Base-by-base conservation (phyloP, 306 rosid genomes). In the Geum urbanum region DNA sequence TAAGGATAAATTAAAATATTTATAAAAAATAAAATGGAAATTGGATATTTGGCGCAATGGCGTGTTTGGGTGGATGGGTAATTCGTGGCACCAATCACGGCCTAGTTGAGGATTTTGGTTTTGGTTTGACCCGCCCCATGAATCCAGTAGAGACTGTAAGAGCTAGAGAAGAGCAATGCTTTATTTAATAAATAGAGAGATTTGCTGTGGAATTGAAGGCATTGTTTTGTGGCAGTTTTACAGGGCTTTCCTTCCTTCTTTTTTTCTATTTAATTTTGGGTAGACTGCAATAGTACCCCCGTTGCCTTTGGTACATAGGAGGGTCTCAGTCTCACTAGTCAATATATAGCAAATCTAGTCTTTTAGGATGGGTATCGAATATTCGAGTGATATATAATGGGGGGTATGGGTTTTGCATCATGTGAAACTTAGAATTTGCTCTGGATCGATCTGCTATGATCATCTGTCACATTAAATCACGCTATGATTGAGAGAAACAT, bases 1-100 rank as follows among this genome's bases (percentile, higher is more conserved):
- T 53, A 20, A 47, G 15, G 8, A 1, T 73, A 2, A 20, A n/a
- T 44, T 6, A 32, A 51, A 45, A 57, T 24, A 54, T 14, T 1
- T 52, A n/a, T n/a, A n/a, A n/a, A n/a, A 7, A 22, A 22, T 59
- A 65, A 9, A 24, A 22, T 16, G 12, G 2, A 13, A 15, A 3
- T 45, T 35, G n/a, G 4, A 24, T 24, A 24, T 24, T 24, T 24
- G 27, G 27, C 27, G 65, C 48, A 14, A 18, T 50, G 72, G 67
- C 62, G 72, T 65, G 73, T 70, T 81, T 81, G 84, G 65, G 79
- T 60, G 63, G 81, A 67, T 74, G 44, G 80, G 88, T 73, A 80
- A 76, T 80, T 83, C 74, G 68, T 57, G 87, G 96, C 96, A 92
- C 70, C 77, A 89, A 85, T 89, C 96, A 81, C 92, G 96, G 88